phyloP scores from a whole-genome alignment of 164 flowering plant species.

The Stephania yunnanensis region DNA sequence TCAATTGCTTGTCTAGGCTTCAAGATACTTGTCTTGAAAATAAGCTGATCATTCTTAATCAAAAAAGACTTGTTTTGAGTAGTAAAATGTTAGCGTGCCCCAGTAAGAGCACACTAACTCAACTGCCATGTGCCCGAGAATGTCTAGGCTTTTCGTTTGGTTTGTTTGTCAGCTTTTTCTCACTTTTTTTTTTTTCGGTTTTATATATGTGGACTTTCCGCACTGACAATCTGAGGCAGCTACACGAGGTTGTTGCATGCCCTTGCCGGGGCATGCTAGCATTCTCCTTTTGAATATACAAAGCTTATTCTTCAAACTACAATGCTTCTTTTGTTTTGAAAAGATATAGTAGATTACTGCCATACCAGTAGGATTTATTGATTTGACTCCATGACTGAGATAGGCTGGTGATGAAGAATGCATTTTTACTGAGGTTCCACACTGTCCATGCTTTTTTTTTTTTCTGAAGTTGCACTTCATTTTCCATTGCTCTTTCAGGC shows the following conservation, averaged over 20 bases:
- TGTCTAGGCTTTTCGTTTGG: too few relatives aligned
- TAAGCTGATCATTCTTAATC: background rate
- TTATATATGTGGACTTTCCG: background rate
- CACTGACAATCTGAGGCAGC: too few relatives aligned
- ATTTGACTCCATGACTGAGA: too few relatives aligned
- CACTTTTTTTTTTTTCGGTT: background rate
- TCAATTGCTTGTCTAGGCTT: background rate
- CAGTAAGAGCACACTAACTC: too few relatives aligned
- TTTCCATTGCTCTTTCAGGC: conserved; percentile 38
- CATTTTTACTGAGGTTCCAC: too few relatives aligned
- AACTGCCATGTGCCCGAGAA: too few relatives aligned
- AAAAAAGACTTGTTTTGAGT: background rate
- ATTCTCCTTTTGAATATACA: background rate
- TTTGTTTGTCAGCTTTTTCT: background rate
- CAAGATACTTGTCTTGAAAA: background rate
- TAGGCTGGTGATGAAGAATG: background rate
- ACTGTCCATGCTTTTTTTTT: too few relatives aligned
- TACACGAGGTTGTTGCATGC: background rate
- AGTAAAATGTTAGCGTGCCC: too few relatives aligned
- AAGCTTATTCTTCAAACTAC: background rate
- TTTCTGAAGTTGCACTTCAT: background rate
- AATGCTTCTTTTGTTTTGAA: background rate
- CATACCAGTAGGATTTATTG: background rate
- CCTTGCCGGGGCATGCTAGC: too few relatives aligned
- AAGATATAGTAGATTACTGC: too few relatives aligned